Base-by-base conservation (phyloP, 2,329 filamentous ascomycete genomes). In the Xylariaceae sp. region DNA sequence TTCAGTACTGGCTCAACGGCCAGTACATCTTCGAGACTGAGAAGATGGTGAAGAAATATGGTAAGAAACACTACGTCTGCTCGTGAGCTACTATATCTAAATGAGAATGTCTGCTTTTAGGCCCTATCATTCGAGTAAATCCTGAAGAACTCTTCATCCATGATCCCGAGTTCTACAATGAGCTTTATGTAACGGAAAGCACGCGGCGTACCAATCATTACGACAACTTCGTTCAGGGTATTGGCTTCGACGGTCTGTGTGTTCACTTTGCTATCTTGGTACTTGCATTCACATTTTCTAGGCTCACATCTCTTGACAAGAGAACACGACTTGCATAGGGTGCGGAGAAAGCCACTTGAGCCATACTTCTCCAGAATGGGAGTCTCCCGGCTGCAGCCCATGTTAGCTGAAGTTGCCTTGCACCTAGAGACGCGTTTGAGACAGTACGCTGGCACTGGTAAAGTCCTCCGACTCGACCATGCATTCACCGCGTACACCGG, bases 21-120 rank as follows among this genome's bases (percentile, higher is more conserved):
- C 55, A 51, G 43, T 73, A 72, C 39, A 66, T 69, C 8, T 69
- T 64, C 43, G 61, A 68, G 36, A 71, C 71, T 24, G 60, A 69
- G 33, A 60, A 64, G 12, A 72, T 74, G 68, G 71, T 74, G 57
- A 47, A 71, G 43, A 62, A 67, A 62, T 74, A 76, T 44, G 74
- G 74, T 68, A 54, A 19, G 39, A 14, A 46, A 8, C 21, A 17
- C 16, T 16, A 26, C 6, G 17, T 29, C 21, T 9, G 17, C 16
- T 3, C 21, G 2, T 2, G 11, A 33, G 24, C 14, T n/a, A 6
- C 11, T 41, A 36, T 29, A 11, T 41, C 28, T 40, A 28, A 34
- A 29, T 28, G 16, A 19, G 9, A 3, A 26, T 36, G 29, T 36
- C 44, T 37, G 16, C 29, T 45, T 53, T 28, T 26, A 65, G 63